These are phyloP conservation scores for Colletotrichum melonis DNA, from an alignment of 2,329 filamentous ascomycete species.

Conservation along the genomic window DNA sequence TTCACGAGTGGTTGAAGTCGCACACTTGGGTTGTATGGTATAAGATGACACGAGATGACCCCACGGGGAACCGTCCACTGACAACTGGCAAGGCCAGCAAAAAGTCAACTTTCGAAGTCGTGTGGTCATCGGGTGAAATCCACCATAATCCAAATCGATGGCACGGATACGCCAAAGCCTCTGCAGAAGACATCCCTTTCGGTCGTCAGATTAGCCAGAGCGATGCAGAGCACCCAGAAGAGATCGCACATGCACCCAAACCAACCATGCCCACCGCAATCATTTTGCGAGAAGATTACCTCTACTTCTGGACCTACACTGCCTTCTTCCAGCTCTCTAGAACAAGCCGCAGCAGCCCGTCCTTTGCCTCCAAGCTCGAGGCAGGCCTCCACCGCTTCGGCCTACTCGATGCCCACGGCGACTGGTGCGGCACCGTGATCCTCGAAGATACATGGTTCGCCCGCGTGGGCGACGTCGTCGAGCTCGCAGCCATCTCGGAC, in stretches of 20 bases:
- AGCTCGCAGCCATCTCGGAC: not conserved
- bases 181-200: not conserved
- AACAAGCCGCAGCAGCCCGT: not conserved
- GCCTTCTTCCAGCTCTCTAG: not conserved
- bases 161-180: not conserved
- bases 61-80: not conserved
- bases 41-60: not conserved
- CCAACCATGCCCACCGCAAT: not conserved
- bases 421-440: not conserved
- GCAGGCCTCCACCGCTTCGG: conserved; percentile 2
- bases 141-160: not conserved
- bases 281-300: not conserved
- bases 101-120: not conserved
- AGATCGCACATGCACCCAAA: not conserved
- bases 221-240: not conserved
- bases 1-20: not conserved
- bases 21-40: not conserved
- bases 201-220: not conserved
- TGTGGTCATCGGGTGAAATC: not conserved
- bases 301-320: not conserved
- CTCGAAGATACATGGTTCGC: not conserved
- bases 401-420: not conserved
- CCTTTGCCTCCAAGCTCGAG: not conserved
- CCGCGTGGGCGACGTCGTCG: not conserved
- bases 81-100: not conserved